Base-by-base conservation (phyloP, 2,329 filamentous ascomycete species). In the Aspergillus neoniger region DNA sequence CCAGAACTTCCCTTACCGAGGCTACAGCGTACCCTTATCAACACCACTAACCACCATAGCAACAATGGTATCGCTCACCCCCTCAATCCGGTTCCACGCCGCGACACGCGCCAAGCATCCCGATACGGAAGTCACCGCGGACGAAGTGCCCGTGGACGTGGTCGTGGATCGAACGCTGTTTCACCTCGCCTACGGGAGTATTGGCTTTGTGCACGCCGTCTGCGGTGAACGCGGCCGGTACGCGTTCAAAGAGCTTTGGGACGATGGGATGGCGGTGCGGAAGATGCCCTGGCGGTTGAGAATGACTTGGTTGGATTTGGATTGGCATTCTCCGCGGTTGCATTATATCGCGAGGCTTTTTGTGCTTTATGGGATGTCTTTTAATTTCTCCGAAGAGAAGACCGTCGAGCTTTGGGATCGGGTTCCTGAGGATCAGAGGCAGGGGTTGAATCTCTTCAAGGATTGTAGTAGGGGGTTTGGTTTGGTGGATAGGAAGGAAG, bases 11-110 rank as follows among this genome's bases (percentile, higher is more conserved):
- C 65, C 65, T 4, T 62, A 36, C 30, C 55, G 44, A 1, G 57
- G 55, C 2, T 66, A 50, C 25, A 25, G 36, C 25, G 21, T 63
- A 6, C 61, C 61, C 1, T 57, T 48, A 19, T 65, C 63, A 1
- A 52, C 63, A 0, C 65, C 65, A 5, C 9, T 17, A 2, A 58
- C 56, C 2, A 38, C 57, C 2, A 9, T 60, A 0, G 41, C 59
- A 3, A 61, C 63, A 2, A 25, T 23, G 7, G 14, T 65, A 4
- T 17, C 49, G 14, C 23, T 62, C 1, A 53, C 25, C 4, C 59
- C 48, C 1, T 48, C 21, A 1, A 15, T 15, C 4, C 14, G 19
- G 8, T 36, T 52, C 41, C 10, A 38, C 1, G n/a, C 58, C 14
- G 15, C 32, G 4, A 52, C 39, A 7, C 38, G 38, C n/a, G 38